phyloP scores from a whole-genome alignment of 148 eudicot genomes.

The Rhododendron griersonianum region DNA sequence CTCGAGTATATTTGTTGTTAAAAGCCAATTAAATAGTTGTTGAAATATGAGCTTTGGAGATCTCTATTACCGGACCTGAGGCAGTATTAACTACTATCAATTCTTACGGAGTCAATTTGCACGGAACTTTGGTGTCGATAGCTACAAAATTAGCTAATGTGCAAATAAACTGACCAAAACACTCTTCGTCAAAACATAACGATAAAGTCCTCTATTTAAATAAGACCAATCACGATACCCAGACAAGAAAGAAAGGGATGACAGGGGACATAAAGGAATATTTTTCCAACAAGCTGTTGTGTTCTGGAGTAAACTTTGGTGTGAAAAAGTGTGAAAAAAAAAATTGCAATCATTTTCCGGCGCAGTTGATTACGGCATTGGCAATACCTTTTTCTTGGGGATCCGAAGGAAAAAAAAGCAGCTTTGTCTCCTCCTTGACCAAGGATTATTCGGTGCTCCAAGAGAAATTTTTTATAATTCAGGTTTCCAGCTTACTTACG shows the following conservation, averaged over 20 bases:
- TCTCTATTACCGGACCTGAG: too few species aligned
- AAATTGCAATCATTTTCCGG: neutral
- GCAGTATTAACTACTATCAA: too few species aligned
- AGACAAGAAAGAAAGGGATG: neutral
- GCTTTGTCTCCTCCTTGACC: neutral
- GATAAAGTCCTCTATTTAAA: neutral
- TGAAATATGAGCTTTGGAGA: neutral
- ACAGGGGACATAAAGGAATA: conserved; percentile 1
- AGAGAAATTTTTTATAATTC: too few species aligned
- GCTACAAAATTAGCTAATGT: too few species aligned
- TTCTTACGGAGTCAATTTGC: too few species aligned
- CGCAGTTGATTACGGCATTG: conserved; percentile 5
- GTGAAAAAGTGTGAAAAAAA: neutral
- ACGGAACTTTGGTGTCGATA: too few species aligned
- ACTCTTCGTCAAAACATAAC: neutral
- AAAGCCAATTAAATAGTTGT: neutral
- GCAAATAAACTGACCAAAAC: neutral
- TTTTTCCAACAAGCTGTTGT: neutral
- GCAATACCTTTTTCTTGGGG: neutral
- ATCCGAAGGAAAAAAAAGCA: neutral
- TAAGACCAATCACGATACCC: neutral
- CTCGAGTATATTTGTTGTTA: neutral
- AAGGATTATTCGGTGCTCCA: neutral
- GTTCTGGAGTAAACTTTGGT: neutral
- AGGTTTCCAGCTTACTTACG: too few species aligned